Evolutionary conservation across 768 basidiomycete species (phyloP), one percentile per base, ranked within the genome.

Genomic region (Leccinum uliginosum): DNA sequence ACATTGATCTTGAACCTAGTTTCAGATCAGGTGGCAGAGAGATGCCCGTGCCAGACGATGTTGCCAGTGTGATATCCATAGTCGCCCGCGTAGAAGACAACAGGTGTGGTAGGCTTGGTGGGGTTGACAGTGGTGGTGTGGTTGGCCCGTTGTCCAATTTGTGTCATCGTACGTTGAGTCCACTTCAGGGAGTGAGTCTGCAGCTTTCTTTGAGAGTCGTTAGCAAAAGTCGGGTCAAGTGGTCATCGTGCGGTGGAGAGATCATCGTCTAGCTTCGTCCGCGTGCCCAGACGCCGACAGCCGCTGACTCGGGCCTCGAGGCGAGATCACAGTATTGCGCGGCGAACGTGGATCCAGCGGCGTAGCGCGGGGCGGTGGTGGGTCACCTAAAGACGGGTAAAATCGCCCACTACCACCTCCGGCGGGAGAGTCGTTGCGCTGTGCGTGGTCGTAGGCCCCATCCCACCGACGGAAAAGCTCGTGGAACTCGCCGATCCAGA

Each of bases 51-150:
- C 79, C 79, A 82, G 26, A 82, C 60, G 53, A 81, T 77, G 59
- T 77, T 80, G 2, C 80, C 80, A 3, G 76, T 80, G 64, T 80
- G 80, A 59, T 72, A 81, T 11, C 78, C 80, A 50, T 81, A 81
- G 48, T 81, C 78, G 46, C 79, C 76, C 0, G 77, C 74, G 48
- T 75, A 80, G 6, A 82, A 73, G 14, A 78, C 74, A 5, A 76
- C 73, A 27, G 78, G 62, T 1, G 79, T 80, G 2, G 62, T 62
- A 9, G 67, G 70, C 8, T 62, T 62, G 15, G 61, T 70, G 10
- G 78, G 77, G 57, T 80, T 81, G 38, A 77, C 64, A 1, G 77
- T 78, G n/a, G 68, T 74, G 10, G 63, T 75, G 54, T 73, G 74
- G 59, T 77, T 58, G 14, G 78, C 79, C 6, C n/a, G 71, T 68